These are phyloP conservation scores for Mycena leptocephala DNA, from an alignment of 768 basidiomycete genomes.

Conservation along the genomic window DNA sequence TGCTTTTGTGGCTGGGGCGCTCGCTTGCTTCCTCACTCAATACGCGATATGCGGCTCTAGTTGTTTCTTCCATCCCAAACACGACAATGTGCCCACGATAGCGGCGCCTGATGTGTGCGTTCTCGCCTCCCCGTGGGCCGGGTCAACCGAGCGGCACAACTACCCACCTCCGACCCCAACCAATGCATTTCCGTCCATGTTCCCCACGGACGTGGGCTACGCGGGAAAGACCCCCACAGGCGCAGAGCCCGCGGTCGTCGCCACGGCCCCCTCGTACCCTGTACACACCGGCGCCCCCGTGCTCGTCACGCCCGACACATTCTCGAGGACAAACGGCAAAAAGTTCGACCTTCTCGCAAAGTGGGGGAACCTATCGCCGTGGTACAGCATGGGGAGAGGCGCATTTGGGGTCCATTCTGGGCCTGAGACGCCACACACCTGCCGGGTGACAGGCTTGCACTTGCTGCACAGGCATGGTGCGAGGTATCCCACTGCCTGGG, in stretches of 20 bases:
- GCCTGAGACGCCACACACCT: conserved; percentile 79
- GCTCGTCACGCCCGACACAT: conserved; percentile 66
- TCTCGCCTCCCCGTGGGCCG: conserved; percentile 77
- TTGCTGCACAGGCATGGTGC: too few species aligned
- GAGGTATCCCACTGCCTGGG: conserved; percentile 75
- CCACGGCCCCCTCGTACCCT: conserved; percentile 86
- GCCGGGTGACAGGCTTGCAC: conserved; percentile 83
- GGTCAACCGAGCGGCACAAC: conserved; percentile 78
- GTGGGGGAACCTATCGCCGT: conserved; percentile 91
- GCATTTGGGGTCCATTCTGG: conserved; percentile 83
- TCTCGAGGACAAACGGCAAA: conserved; percentile 48
- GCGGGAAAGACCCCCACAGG: conserved; percentile 88
- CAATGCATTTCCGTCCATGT: conserved; percentile 79
- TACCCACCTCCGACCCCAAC: conserved; percentile 85
- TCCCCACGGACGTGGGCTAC: conserved; percentile 86
- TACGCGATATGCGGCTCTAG: conserved; percentile 59
- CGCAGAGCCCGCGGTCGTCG: conserved; percentile 80
- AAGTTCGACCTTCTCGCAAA: conserved; percentile 80
- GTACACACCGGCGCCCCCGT: conserved; percentile 79
- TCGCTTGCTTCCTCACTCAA: conserved; percentile 67
- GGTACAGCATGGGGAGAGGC: conserved; percentile 81
- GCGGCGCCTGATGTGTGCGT: conserved; percentile 33
- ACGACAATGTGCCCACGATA: background rate
- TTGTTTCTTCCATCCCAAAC: conserved; percentile 50
- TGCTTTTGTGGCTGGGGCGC: conserved; percentile 70